Percentiles rank a stretch among this genome's conserved stretches.
Conservation (phyloP, 768 basidiomycete species). For the Boletus pseudo-olivaceus region DNA sequence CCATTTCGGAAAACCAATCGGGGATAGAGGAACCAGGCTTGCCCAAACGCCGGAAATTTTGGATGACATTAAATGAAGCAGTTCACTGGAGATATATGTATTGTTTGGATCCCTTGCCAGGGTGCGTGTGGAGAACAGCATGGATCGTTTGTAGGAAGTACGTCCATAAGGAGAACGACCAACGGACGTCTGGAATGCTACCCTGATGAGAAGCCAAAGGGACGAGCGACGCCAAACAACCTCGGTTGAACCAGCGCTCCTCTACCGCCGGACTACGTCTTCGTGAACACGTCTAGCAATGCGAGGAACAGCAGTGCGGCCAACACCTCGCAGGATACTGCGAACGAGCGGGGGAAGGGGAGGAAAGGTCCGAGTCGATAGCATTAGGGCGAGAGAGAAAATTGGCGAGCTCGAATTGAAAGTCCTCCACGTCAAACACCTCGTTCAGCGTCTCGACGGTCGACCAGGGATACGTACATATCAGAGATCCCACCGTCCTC, state of each 20-base stretch:
- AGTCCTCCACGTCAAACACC: conserved; percentile 8
- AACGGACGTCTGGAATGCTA: conserved; percentile 29
- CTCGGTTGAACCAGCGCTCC: no score
- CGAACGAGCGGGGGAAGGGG: background rate
- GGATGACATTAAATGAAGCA: conserved; percentile 23
- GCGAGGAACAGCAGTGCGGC: conserved; percentile 4
- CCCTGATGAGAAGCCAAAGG: conserved; percentile 33
- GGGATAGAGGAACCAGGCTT: conserved; percentile 11
- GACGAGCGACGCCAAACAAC: conserved; percentile 26
- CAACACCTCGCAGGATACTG: conserved; percentile 4
- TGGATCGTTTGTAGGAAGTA: conserved; percentile 44
- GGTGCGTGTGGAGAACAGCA: conserved; percentile 37
- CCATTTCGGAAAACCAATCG: conserved; percentile 36
- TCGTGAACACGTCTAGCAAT: conserved; percentile 28
- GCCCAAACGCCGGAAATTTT: conserved; percentile 16
- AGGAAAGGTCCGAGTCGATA: background rate
- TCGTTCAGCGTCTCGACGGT: conserved; percentile 9
- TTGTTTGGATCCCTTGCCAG: conserved; percentile 20
- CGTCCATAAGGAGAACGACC: conserved; percentile 3
- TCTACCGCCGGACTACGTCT: conserved; percentile 5
- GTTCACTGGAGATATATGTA: conserved; percentile 10
- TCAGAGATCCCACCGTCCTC: conserved; percentile 30
- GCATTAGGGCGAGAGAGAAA: conserved; percentile 11
- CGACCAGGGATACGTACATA: conserved; percentile 27
- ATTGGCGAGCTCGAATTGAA: conserved; percentile 14